phyloP scores from a whole-genome alignment of 306 rosid genomes.

The Citrullus amarus region DNA sequence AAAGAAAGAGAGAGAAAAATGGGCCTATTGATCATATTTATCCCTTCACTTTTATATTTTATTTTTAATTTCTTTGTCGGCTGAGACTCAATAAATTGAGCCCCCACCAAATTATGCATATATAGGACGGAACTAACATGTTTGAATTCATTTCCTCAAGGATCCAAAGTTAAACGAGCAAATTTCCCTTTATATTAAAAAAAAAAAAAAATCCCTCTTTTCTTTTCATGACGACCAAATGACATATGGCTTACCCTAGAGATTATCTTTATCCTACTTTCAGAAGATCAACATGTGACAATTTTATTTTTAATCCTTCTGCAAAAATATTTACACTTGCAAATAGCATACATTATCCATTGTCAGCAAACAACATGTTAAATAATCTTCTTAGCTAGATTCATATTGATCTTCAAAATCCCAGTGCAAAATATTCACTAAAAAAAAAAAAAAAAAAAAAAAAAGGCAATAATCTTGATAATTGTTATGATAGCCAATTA shows the following conservation, averaged over 20 bases:
- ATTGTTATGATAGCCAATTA: background rate
- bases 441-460: too few relatives aligned
- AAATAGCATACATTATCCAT: background rate
- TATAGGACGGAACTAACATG: background rate
- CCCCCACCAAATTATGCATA: background rate
- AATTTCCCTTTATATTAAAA: too few relatives aligned
- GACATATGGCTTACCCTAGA: background rate
- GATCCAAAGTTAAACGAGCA: background rate
- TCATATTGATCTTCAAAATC: background rate
- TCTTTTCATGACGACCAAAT: background rate
- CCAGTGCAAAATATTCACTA: background rate
- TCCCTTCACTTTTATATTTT: background rate
- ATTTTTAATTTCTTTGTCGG: background rate
- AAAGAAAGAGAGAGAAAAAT: conserved; percentile 5
- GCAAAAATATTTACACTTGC: background rate
- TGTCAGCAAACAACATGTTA: background rate
- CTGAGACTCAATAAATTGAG: background rate
- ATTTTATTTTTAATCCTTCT: too few relatives aligned
- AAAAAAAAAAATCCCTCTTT: background rate
- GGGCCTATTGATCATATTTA: background rate
- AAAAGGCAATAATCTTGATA: background rate
- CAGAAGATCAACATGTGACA: background rate
- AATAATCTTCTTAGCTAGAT: background rate
- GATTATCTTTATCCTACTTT: background rate
- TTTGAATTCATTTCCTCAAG: background rate